Evolutionary conservation across 306 rosid species (phyloP), one percentile per base, ranked within the genome.

Genomic region (Rosa lucieae): DNA sequence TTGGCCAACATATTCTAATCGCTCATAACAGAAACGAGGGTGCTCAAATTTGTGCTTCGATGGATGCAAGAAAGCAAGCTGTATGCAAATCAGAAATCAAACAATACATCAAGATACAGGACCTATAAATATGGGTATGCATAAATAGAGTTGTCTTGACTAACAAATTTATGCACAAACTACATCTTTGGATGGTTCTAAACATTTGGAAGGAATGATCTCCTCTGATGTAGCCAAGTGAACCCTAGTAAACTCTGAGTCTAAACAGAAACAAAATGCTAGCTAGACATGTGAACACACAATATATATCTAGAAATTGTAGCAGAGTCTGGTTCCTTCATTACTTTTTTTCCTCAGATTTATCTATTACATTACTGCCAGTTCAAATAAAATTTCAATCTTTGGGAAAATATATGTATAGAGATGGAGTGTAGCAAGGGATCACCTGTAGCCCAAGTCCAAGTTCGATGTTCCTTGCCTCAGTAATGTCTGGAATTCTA

Each of bases 381-480:
- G 78, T 26, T 58, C 5, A 40, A 40, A 40, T 7, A 55, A 21
- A 37, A 13, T 3, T 74, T 17, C 7, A 67, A 3, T 7, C 0
- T 8, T 17, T 29, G 10, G 3, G 29, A 8, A 55, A 32, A 80
- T 46, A 61, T 49, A 80, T 43, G 85, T 82, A 68, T 53, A 70
- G 58, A 77, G 78, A 63, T 18, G 61, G 52, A 56, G 78, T 77
- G 68, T 17, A 61, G 48, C 48, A 79, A 69, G 21, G 62, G 13
- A 51, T 82, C 21, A 96, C 98, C 96, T 93, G 98, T 73, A 96
- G 84, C n/a, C 97, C 94, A 82, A 96, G 99, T 77, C 97, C 98
- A 70, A 96, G 99, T 82, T 96, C 97, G 55, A 93, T 75, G 77
- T 89, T 91, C 89, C 98, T 85, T 18, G 98, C 94, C 81, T 92